Base-by-base conservation (phyloP, 2,329 filamentous ascomycete species). In the Fusarium continuum region DNA sequence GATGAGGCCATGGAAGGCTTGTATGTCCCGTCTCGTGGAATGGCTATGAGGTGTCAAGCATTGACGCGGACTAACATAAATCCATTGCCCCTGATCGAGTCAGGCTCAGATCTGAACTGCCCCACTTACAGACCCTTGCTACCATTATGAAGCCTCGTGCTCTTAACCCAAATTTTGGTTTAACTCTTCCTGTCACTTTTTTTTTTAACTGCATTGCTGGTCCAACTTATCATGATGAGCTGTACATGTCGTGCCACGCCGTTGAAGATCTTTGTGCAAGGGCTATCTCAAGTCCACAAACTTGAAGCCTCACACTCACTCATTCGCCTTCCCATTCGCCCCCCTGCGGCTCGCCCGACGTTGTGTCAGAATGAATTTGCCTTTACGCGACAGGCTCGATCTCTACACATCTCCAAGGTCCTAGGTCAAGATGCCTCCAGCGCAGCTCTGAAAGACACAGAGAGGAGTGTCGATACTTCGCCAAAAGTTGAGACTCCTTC, bases 221-320 rank as follows among this genome's bases (percentile, higher is more conserved):
- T 47, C 44, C 28, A 41, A 52, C 43, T 34, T 55, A 28, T 56
- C 61, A 66, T 59, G 41, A 85, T 85, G 82, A 76, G 70, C 59
- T 85, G 82, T 68, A 72, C 78, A 19, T 85, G 83, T 60, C 78
- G 80, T 55, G 76, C 74, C 7, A 73, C 76, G 25, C 76, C 82
- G 8, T 70, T 83, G 65, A 74, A 76, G 49, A 75, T 80, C n/a
- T 85, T 85, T 55, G 71, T 84, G 11, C 78, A 78, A 57, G 81
- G 77, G 25, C 73, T 85, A 23, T 72, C 73, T 4, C 77, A 80
- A 61, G 69, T 79, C 23, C 77, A 81, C 52, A 67, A 68, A 29
- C 36, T 75, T 9, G 74, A 76, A 35, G 23, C 63, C 17, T 34
- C 61, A 5, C 25, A 45, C 9, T 57, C 64, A 3, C 35, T 71